phyloP scores from a whole-genome alignment of 2,329 filamentous ascomycete genomes.

The Venturiaceae sp. region DNA sequence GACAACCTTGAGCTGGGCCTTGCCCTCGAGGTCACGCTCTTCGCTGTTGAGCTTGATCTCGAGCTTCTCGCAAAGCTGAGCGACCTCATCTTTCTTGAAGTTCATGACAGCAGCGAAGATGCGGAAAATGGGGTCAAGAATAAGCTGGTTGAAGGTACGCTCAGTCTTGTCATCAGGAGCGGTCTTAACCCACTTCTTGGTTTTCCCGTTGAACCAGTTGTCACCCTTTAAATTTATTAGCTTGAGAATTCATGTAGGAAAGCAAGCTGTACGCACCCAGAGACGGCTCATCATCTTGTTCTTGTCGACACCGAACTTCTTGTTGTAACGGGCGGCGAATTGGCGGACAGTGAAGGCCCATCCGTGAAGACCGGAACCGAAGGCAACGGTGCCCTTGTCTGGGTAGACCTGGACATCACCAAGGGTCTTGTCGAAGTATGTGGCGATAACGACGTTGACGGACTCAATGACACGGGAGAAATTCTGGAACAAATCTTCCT shows the following conservation, averaged over 20 bases:
- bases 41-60: slow-evolving; percentile 81
- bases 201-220: slow-evolving; percentile 99
- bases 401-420: slow-evolving; percentile 99
- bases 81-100: slow-evolving; percentile 93
- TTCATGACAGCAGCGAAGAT: slow-evolving; percentile 96
- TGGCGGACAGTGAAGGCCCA: slow-evolving; percentile 99
- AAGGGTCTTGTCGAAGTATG: slow-evolving; percentile 92
- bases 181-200: slow-evolving; percentile 99
- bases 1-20: slow-evolving; percentile 93
- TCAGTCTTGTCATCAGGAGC: slow-evolving; percentile 73
- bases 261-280: slow-evolving; percentile 54
- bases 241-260: neutral
- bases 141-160: slow-evolving; percentile 99
- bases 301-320: slow-evolving; percentile 99
- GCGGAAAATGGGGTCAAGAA: slow-evolving; percentile 99
- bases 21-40: slow-evolving; percentile 91
- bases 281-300: slow-evolving; percentile 99
- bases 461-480: slow-evolving; percentile 99
- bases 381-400: slow-evolving; percentile 93
- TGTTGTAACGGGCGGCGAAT: slow-evolving; percentile 91
- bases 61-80: slow-evolving; percentile 80
- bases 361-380: slow-evolving; percentile 98
- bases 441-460: slow-evolving; percentile 99
- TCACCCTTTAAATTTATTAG: slow-evolving; percentile 51
- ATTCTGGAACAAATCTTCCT: slow-evolving; percentile 99